Evolutionary conservation across 768 basidiomycete species (phyloP), one percentile per base, ranked within the genome.

Genomic region (Roridomyces roridus): DNA sequence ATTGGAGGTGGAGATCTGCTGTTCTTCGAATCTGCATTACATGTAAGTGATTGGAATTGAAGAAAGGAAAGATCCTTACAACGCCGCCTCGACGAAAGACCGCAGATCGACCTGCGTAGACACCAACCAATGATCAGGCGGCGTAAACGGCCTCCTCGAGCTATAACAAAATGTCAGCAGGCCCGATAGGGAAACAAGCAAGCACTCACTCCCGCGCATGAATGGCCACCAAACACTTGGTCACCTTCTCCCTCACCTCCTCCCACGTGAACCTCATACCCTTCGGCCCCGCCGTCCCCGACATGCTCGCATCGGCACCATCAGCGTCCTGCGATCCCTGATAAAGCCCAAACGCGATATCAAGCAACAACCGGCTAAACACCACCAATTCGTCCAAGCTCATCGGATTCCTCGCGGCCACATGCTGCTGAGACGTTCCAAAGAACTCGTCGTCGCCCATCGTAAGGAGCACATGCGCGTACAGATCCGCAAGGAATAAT

Each of bases 381-480:
- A 81, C 77, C 28, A 79, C 74, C 20, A 98, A 80, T 62, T 98
- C 97, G 64, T 96, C 93, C 8, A 96, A 69, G 0, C 80, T 78
- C 2, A 98, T 80, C 0, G 95, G 91, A 59, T 95, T 96, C 18
- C 87, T 76, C n/a, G 77, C 4, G 72, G 50, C 17, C 67, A 60
- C 12, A 60, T 46, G 20, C 65, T 53, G 60, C 43, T 67, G 36
- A 8, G 72, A 67, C 21, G 70, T 64, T 0, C 86, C 84, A 68
- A 97, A 97, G 76, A 98, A 98, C 69, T 98, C 97, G 72, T 98
- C 96, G 65, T 99, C 97, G 1, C 92, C 92, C 82, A 98, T 92
- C 0, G 94, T 94, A 28, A 94, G 78, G 28, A 98, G 81, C 1
- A 87, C 84, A 56, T 96, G 91, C 2, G 86, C 81, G 71, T 97